Conservation (phyloP, 1,284 basidiomycete species). For the Ganoderma boninense region DNA sequence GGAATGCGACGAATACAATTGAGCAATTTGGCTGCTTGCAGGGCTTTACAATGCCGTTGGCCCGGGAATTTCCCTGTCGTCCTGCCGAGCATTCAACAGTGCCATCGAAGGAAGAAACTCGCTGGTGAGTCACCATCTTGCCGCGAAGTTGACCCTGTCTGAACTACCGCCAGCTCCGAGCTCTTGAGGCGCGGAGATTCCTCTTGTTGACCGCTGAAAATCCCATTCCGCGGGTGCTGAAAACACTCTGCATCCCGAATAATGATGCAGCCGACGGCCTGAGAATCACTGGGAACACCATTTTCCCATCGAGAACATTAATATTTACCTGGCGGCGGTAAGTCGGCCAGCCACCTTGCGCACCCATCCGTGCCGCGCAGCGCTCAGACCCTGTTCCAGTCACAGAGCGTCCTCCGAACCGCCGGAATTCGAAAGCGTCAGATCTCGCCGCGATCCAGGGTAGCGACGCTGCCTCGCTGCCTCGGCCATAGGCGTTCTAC, state of each 20-base stretch:
- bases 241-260: not conserved
- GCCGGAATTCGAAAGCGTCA: not conserved
- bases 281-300: not conserved
- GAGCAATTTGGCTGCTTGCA: too few relatives aligned
- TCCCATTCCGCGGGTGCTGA: not conserved
- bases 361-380: not conserved
- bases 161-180: not conserved
- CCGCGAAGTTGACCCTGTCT: not conserved
- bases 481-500: constrained; percentile 1
- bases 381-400: constrained; percentile 5
- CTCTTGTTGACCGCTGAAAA: not conserved
- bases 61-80: not conserved
- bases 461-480: not conserved
- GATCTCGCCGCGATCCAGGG: constrained; percentile 4
- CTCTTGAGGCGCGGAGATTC: not conserved
- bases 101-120: not conserved
- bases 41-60: too few relatives aligned
- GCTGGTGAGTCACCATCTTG: not conserved
- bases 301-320: constrained; percentile 1
- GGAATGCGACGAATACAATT: too few relatives aligned
- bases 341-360: not conserved
- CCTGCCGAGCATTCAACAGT: not conserved
- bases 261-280: not conserved
- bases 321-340: not conserved
- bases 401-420: constrained; percentile 1